Percentiles rank a stretch among this genome's conserved stretches.
phyloP scores from a whole-genome alignment of 1,284 basidiomycete genomes.

The Rhodotorula sp. region DNA sequence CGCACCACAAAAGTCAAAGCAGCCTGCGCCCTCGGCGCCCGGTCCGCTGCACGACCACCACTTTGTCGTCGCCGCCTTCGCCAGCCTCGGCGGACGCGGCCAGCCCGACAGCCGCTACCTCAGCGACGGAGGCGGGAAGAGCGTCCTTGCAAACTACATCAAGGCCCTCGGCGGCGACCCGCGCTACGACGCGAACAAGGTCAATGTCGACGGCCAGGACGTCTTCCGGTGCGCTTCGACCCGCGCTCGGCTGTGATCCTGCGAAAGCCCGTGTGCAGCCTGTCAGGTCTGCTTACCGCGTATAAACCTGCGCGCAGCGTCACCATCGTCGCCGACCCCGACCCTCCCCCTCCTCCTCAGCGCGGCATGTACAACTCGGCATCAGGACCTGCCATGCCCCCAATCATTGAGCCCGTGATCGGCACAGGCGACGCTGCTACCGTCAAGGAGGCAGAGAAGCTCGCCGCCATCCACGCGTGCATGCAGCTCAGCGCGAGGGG shows the following conservation, averaged over 20 bases:
- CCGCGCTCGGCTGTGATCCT: neutral
- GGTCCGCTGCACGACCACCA: constrained; percentile 14
- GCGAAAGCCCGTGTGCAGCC: neutral
- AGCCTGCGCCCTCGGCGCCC: neutral
- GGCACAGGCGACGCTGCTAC: constrained; percentile 65
- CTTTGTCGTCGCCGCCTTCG: constrained; percentile 3
- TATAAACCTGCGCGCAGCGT: neutral
- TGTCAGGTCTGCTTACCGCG: neutral
- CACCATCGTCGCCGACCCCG: constrained; percentile 36
- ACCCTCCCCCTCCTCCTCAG: constrained; percentile 22
- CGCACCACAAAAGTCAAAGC: neutral
- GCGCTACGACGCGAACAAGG: constrained; percentile 14
- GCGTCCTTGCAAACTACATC: constrained; percentile 29
- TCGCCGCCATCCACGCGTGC: constrained; percentile 71
- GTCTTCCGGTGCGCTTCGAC: constrained; percentile 23
- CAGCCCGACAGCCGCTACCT: neutral
- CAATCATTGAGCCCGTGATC: constrained; percentile 44
- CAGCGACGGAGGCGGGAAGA: constrained; percentile 25
- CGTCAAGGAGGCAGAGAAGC: constrained; percentile 70
- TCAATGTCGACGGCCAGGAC: constrained; percentile 14
- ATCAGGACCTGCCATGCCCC: constrained; percentile 28
- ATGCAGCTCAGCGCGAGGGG: constrained; percentile 67
- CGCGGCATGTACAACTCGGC: constrained; percentile 6
- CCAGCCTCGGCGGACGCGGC: neutral
- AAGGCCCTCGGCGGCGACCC: constrained; percentile 10